Conservation (phyloP, 306 rosid genomes). For the Luffa aegyptiaca region DNA sequence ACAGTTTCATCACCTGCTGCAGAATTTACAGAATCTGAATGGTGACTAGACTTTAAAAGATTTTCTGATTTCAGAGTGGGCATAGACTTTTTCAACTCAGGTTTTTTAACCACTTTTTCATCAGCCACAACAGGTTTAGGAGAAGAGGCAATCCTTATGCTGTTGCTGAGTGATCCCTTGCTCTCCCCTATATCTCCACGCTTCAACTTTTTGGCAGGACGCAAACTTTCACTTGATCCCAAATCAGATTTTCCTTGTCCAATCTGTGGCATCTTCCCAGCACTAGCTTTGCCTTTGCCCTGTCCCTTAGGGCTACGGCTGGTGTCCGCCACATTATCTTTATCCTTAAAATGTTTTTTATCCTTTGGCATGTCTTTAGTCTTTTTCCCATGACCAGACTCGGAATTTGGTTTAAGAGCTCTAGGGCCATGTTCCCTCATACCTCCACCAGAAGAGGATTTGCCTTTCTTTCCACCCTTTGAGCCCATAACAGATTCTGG, state of each 20-base stretch:
- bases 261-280: slow-evolving; percentile 40
- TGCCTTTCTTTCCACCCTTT: slow-evolving; percentile 39
- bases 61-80: slow-evolving; percentile 50
- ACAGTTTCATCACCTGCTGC: slow-evolving; percentile 41
- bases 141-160: slow-evolving; percentile 27
- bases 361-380: slow-evolving; percentile 27
- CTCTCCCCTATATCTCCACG: slow-evolving; percentile 34
- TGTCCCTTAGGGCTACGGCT: slow-evolving; percentile 21
- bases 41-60: slow-evolving; percentile 23
- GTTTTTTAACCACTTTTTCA: slow-evolving; percentile 31
- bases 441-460: slow-evolving; percentile 25
- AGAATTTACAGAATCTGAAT: slow-evolving; percentile 29
- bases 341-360: slow-evolving; percentile 27
- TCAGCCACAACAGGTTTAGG: slow-evolving; percentile 34
- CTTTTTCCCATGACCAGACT: slow-evolving; percentile 33
- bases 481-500: slow-evolving; percentile 33
- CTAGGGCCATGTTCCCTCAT: slow-evolving; percentile 24
- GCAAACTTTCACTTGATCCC: slow-evolving; percentile 38
- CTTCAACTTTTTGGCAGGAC: slow-evolving; percentile 50
- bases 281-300: slow-evolving; percentile 25
- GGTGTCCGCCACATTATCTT: slow-evolving; percentile 20
- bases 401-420: slow-evolving; percentile 30
- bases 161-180: slow-evolving; percentile 30
- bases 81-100: slow-evolving; percentile 35
- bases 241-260: slow-evolving; percentile 33